These are phyloP conservation scores for Danielozyma ontarioensis DNA, from an alignment of 805 yeast genomes.

Conservation along the genomic window DNA sequence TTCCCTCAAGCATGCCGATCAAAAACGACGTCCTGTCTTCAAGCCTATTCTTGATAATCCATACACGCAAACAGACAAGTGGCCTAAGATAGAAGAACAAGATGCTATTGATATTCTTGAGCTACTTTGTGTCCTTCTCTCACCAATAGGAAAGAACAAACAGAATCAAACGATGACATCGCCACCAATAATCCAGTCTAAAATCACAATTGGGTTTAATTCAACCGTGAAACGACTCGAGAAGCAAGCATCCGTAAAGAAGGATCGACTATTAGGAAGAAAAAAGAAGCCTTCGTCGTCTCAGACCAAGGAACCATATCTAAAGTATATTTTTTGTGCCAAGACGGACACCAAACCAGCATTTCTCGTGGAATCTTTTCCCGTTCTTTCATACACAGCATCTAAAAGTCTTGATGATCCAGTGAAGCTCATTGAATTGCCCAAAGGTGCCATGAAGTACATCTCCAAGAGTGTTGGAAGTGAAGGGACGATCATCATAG, in stretches of 20 bases:
- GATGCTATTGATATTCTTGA: slow-evolving; percentile 35
- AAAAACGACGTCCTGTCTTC: slow-evolving; percentile 50
- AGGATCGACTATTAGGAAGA: slow-evolving; percentile 9
- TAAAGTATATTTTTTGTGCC: slow-evolving; percentile 53
- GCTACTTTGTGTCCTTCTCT: slow-evolving; percentile 25
- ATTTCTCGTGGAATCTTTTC: slow-evolving; percentile 52
- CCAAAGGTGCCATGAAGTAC: slow-evolving; percentile 34
- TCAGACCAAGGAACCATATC: slow-evolving; percentile 4
- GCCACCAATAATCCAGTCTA: too few relatives aligned
- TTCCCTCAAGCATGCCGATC: slow-evolving; percentile 47
- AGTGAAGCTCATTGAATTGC: slow-evolving; percentile 60
- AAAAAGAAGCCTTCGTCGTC: slow-evolving; percentile 1
- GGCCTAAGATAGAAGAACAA: slow-evolving; percentile 39
- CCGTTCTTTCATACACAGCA: slow-evolving; percentile 48
- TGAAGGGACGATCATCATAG: slow-evolving; percentile 27
- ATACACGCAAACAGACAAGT: slow-evolving; percentile 43
- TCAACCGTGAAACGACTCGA: slow-evolving; percentile 46
- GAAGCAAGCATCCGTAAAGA: slow-evolving; percentile 27
- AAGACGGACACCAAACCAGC: slow-evolving; percentile 49
- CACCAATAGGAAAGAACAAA: slow-evolving; percentile 25
- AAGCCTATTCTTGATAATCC: slow-evolving; percentile 66
- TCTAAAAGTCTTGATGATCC: slow-evolving; percentile 18
- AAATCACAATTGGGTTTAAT: slow-evolving; percentile 49
- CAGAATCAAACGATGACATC: too few relatives aligned
- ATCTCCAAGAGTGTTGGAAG: slow-evolving; percentile 26